Base-by-base conservation (phyloP, 1,139 yeast species). In the Wickerhamomyces sp. region DNA sequence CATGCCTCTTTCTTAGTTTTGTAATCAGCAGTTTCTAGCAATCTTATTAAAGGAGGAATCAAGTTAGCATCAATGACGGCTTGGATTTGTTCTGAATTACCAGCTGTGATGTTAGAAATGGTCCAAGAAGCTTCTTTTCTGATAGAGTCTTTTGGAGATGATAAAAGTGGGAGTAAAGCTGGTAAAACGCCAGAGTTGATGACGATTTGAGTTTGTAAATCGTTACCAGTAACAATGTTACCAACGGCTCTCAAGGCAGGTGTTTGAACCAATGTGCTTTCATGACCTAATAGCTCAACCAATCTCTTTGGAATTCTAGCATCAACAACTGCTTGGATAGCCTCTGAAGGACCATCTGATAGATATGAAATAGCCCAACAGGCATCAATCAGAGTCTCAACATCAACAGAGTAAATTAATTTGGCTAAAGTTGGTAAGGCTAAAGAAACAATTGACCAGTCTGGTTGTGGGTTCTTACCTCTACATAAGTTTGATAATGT, bases 121-220 rank as follows among this genome's bases (percentile, higher is more conserved):
- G 98, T 92, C 98, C 98, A 92, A 71, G 98, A 90, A 8, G 97
- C 95, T 68, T 94, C 98, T 64, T 92, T 92, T 60, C 95, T 81
- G 55, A 92, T 85, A 19, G 94, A 81, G 62, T 92, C 98, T 70
- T 89, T 89, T 46, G 89, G 78, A 36, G 96, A 86, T 51, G 79
- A 72, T 53, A 92, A 74, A 51, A 94, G 73, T 39, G 87, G 87
- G 40, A 84, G 80, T 50, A 94, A 72, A 19, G 96, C 95, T 30
- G 86, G 79, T 55, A 94, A 72, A 14, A 92, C 96, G 48, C 97
- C 97, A 30, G 94, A 81, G 64, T 92, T 92, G 57, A 92, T 87
- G 39, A 92, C 95, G 44, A 87, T 82, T 65, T 92, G 98, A 18
- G 98, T 92, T 71, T 92, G 98, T 46, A 80, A 63, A 63, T 92